Percentiles rank a stretch among this genome's conserved stretches.
Conservation (phyloP, 306 rosid genomes). For the Pyrus betulifolia region DNA sequence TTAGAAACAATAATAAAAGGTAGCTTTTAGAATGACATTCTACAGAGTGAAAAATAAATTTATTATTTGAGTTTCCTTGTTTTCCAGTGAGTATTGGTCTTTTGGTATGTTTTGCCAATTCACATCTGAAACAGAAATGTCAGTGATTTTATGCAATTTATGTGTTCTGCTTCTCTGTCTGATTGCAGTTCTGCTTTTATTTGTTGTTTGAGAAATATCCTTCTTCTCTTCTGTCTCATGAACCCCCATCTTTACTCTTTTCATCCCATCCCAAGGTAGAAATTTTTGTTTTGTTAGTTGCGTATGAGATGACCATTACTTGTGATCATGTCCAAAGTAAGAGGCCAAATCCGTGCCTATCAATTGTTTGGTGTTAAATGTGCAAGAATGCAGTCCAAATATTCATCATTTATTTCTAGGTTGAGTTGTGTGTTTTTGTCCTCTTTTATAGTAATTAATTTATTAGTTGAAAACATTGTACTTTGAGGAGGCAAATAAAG, state of each 20-base stretch:
- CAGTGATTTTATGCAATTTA: not conserved
- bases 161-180: not conserved
- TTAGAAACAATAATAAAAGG: slow-evolving; percentile 72
- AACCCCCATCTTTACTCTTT: not conserved
- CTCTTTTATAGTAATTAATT: not conserved
- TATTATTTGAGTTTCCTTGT: not conserved
- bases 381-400: not conserved
- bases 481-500: not conserved
- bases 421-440: not conserved
- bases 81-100: not conserved
- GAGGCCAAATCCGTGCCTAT: not conserved
- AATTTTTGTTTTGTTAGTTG: not conserved
- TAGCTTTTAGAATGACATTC: slow-evolving; percentile 9
- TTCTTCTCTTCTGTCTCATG: not conserved
- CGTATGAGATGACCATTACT: not conserved
- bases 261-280: not conserved
- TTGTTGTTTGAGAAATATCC: not conserved
- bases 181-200: not conserved
- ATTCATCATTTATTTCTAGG: not conserved
- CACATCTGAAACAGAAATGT: not conserved
- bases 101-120: not conserved
- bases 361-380: not conserved
- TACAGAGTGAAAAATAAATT: not conserved
- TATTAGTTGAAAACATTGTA: not conserved
- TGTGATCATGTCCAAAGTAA: not conserved